These are phyloP conservation scores for Candida neerlandica DNA, from an alignment of 1,139 yeast genomes.

Conservation along the genomic window DNA sequence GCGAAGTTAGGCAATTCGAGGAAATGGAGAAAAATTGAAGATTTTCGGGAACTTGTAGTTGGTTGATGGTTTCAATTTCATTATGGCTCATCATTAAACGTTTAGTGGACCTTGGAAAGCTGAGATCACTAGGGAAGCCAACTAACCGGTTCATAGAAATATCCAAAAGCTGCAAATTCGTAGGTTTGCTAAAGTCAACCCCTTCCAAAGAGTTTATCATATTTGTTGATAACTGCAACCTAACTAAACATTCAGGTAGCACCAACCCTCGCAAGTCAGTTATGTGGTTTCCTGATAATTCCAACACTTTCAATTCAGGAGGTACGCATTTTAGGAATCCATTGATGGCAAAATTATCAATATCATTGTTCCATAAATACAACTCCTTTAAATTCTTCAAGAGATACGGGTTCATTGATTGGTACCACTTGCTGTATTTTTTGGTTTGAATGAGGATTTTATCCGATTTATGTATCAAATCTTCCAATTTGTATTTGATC, in stretches of 20 bases:
- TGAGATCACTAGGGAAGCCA: constrained; percentile 17
- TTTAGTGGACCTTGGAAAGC: constrained; percentile 19
- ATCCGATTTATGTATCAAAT: constrained; percentile 18
- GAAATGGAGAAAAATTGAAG: constrained; percentile 21
- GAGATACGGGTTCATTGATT: constrained; percentile 14
- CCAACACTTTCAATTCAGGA: constrained; percentile 18
- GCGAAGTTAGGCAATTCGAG: constrained; percentile 17
- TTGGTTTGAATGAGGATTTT: constrained; percentile 19
- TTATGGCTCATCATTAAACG: constrained; percentile 22
- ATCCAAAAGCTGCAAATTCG: constrained; percentile 10
- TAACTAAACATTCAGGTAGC: constrained; percentile 19
- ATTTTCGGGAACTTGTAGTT: constrained; percentile 18
- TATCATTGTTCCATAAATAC: constrained; percentile 22
- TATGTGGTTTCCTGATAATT: constrained; percentile 23
- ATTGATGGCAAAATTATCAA: constrained; percentile 16
- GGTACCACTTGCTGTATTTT: constrained; percentile 4
- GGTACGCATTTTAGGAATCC: constrained; percentile 12
- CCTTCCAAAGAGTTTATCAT: constrained; percentile 20
- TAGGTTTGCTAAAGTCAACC: constrained; percentile 19
- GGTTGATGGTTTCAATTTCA: constrained; percentile 15
- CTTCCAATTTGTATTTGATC: constrained; percentile 19
- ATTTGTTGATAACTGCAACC: constrained; percentile 22
- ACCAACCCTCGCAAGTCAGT: constrained; percentile 18
- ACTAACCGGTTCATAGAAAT: constrained; percentile 10
- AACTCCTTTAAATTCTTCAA: constrained; percentile 21